Percentiles rank a stretch among this genome's conserved stretches.
Conservation (phyloP, 495 filamentous ascomycete species). For the Stereocaulon alpinum region DNA sequence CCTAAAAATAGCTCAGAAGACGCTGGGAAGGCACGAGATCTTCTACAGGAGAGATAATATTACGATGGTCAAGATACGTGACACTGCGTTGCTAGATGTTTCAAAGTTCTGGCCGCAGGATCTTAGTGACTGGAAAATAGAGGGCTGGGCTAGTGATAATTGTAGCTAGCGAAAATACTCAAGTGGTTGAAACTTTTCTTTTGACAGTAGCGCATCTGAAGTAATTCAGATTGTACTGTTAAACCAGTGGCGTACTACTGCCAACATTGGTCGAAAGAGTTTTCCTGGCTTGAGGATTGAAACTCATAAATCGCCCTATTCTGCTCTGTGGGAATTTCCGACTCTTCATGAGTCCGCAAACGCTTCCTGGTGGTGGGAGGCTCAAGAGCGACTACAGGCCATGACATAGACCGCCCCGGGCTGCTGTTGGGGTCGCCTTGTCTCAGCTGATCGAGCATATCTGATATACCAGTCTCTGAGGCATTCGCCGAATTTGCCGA, state of each 20-base stretch:
- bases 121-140: not conserved
- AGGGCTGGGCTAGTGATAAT: not conserved
- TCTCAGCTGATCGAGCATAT: not conserved
- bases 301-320: not conserved
- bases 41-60: not conserved
- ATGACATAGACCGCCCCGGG: not conserved
- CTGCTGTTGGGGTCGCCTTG: not conserved
- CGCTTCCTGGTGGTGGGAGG: not conserved
- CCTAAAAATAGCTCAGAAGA: not conserved
- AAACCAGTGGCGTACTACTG: not conserved
- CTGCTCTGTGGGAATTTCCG: not conserved
- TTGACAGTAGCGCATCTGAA: not conserved
- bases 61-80: not conserved
- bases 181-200: not conserved
- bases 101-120: not conserved
- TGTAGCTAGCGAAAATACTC: not conserved
- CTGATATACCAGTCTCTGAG: not conserved
- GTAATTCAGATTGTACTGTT: not conserved
- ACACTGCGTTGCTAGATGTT: not conserved
- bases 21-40: not conserved
- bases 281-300: not conserved
- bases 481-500: not conserved
- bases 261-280: not conserved
- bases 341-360: not conserved
- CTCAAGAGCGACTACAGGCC: not conserved